A percentile compares a stretch with the other conserved stretches of the same genome.
These are phyloP conservation scores for Ceratobasidium theobromae DNA, from an alignment of 1,284 basidiomycete genomes.

Conservation along the genomic window DNA sequence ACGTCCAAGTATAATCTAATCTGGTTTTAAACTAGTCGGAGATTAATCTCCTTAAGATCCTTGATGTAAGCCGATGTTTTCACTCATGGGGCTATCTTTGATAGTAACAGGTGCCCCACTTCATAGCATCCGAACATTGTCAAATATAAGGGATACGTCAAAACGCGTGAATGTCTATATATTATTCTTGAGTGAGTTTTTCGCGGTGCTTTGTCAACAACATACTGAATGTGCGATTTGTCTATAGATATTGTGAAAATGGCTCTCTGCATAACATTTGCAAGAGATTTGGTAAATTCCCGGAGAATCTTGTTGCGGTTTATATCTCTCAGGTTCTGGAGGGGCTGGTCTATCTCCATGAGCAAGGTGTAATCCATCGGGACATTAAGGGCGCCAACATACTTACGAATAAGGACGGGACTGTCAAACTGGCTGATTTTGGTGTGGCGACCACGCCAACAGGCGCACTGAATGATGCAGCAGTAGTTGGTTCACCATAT, in stretches of 20 bases:
- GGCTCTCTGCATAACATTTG: constrained; percentile 93
- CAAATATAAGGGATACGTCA: constrained; percentile 97
- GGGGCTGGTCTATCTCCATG: constrained; percentile 91
- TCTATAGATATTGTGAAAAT: constrained; percentile 98
- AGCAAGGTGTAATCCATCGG: constrained; percentile 97
- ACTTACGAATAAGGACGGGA: constrained; percentile 97
- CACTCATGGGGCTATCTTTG: not conserved
- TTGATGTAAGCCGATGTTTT: constrained; percentile 63
- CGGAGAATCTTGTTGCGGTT: constrained; percentile 92
- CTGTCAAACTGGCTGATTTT: constrained; percentile 92
- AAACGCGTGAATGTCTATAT: constrained; percentile 90
- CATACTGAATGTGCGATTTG: constrained; percentile 24
- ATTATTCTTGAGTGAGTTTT: constrained; percentile 85
- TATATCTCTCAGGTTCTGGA: constrained; percentile 92
- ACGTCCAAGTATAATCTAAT: not conserved
- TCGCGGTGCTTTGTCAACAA: constrained; percentile 5
- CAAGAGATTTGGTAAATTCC: constrained; percentile 97
- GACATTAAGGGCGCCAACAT: constrained; percentile 99
- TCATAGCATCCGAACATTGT: constrained; percentile 81
- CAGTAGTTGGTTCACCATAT: constrained; percentile 95
- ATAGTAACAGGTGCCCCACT: constrained; percentile 1
- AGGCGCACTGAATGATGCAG: constrained; percentile 74
- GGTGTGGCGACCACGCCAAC: constrained; percentile 79
- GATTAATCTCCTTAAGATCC: constrained; percentile 95
- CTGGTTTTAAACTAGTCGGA: constrained; percentile 69